Evolutionary conservation across 2,329 filamentous ascomycete species (phyloP), one percentile per base, ranked within the genome.

Genomic region (Ceratocystis smalleyi): DNA sequence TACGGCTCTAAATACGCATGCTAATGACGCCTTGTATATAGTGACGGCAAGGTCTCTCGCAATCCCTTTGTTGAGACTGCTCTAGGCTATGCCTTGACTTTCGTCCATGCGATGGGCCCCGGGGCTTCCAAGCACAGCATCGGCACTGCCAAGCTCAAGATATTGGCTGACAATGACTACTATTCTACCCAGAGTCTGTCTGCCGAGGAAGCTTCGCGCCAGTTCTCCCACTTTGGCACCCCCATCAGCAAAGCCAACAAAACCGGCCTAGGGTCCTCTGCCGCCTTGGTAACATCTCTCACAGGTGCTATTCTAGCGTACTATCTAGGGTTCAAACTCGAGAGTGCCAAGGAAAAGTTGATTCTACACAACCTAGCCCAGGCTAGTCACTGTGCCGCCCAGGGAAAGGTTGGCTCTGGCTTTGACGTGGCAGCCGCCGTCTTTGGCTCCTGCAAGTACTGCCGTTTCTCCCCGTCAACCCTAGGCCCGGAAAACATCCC

Each of bases 61-160:
- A 99, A 99, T 73, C 83, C 85, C 15, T 99, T 99, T 74, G 88
- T 99, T 68, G 91, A 97, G 77, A 95, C 90, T 10, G 88, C 94
- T 1, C 80, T 99, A 65, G 84, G 81, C 74, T 97, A 95, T 77
- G 88, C 83, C 64, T 81, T 97, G 70, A 94, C 87, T 64, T 96
- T 96, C 75, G 85, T 89, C 76, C 73, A 79, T 73, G 72, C 74
- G 61, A 67, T 77, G 68, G 70, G 75, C 69, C 65, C 68, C 5
- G 47, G 61, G 17, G 54, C 49, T 12, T 68, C 70, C 67, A 72
- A 74, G 62, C 74, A 76, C 69, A 81, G 75, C 71, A 84, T 94
- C 71, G 80, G 80, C 15, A 83, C 91, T 3, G 77, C 87, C 35
- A 83, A 83, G 15, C 83, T 97, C 73, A 91, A 88, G 67, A 92